These are phyloP conservation scores for Trypanosoma caninum DNA, from an alignment of 208 protist species.

Conservation along the genomic window DNA sequence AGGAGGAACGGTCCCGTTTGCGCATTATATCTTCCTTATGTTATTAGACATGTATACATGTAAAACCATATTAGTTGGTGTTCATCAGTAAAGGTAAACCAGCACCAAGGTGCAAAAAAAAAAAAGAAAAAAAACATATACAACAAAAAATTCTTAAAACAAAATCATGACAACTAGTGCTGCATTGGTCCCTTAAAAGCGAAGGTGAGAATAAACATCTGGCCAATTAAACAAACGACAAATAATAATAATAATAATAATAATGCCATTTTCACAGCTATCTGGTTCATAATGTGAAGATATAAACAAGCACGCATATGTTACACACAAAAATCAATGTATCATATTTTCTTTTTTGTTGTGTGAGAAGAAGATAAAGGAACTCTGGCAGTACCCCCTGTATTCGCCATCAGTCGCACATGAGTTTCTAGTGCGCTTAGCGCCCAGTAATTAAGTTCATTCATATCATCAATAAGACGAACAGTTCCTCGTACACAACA, in stretches of 20 bases:
- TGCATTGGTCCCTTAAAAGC: too few relatives aligned
- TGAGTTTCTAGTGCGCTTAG: slow-evolving; percentile 52
- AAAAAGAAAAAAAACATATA: slow-evolving; percentile 8
- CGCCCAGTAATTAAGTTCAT: slow-evolving; percentile 59
- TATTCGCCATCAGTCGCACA: slow-evolving; percentile 23
- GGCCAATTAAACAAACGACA: too few relatives aligned
- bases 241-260: too few relatives aligned
- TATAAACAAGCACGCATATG: not conserved
- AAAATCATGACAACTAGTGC: too few relatives aligned
- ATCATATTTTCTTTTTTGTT: not conserved
- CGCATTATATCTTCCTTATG: not conserved
- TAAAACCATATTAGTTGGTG: not conserved
- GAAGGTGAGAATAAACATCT: too few relatives aligned
- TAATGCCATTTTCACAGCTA: too few relatives aligned
- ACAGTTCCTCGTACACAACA: slow-evolving; percentile 38
- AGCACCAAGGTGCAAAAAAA: too few relatives aligned
- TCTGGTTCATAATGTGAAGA: too few relatives aligned
- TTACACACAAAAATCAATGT: not conserved
- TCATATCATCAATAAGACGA: slow-evolving; percentile 37
- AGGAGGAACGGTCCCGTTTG: slow-evolving; percentile 22
- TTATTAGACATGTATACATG: not conserved
- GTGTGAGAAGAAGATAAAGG: not conserved
- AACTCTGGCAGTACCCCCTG: not conserved
- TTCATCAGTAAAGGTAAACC: too few relatives aligned
- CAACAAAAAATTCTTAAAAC: not conserved